Evolutionary conservation across 495 filamentous ascomycete species (phyloP), one percentile per base, ranked within the genome.

Genomic region (Talaromyces wortmannii): DNA sequence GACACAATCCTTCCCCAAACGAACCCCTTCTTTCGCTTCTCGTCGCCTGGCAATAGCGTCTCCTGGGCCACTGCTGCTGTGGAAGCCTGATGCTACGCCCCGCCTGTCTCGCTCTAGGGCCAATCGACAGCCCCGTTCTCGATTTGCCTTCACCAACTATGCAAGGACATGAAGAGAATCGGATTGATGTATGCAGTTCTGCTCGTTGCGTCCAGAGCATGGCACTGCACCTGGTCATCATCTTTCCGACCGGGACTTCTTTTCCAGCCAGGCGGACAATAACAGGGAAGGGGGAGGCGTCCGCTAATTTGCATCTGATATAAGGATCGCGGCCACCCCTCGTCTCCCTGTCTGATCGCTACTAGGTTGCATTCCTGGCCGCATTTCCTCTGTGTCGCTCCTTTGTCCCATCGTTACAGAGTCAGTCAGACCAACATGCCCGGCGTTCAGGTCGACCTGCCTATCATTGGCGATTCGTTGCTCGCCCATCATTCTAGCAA

Each of bases 141-240:
- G 17, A 51, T 57, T 43, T 60, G 50, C 56, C 59, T 61, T 55
- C 55, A 52, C 64, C 57, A 56, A 59, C 61, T 61, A 69, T 69
- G 66, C 66, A 69, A 69, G 66, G 66, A 65, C 46, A 16, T 54
- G 58, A 23, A 23, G 23, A 49, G 45, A 52, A 53, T 53, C 42
- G 36, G 29, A 45, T 45, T 42, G 23, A 23, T 16, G 45, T 36
- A 53, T 46, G 44, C 43, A 31, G 10, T 23, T 46, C 52, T 53
- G 52, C 52, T 53, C 52, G 52, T 53, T 53, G 52, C 32, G 10
- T 31, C 31, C 18, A 53, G 52, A 53, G 52, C 52, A 53, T 53
- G 52, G 52, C 52, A 53, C 44, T 42, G 36, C 52, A 53, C 52
- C 52, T 53, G 52, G 36, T 43, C 17, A 23, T 40, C 43, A 53